phyloP scores from a whole-genome alignment of 495 filamentous ascomycete genomes.

The Viridothelium virens region DNA sequence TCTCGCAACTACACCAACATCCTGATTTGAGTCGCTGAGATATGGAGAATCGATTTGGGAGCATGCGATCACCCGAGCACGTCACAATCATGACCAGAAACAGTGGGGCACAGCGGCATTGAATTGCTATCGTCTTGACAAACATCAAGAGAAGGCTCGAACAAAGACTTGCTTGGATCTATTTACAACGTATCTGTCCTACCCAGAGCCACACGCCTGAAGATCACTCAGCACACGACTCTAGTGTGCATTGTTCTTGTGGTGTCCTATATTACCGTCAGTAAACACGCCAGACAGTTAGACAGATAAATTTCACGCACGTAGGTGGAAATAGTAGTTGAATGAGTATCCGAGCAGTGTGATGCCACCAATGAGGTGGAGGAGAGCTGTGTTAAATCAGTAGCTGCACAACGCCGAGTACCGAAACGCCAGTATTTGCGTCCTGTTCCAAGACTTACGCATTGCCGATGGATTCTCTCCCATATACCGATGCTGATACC shows the following conservation, averaged over 20 bases:
- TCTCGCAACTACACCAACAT: too few relatives aligned
- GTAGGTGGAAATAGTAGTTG: constrained; percentile 99
- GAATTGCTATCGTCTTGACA: too few relatives aligned
- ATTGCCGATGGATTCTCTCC: constrained; percentile 78
- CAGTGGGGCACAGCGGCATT: too few relatives aligned
- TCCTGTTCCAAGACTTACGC: constrained; percentile 57
- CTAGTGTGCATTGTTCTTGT: constrained; percentile 99
- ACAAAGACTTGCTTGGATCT: background rate
- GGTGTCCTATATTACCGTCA: constrained; percentile 62
- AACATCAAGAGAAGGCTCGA: too few relatives aligned
- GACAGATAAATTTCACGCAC: constrained; percentile 48
- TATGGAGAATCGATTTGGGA: too few relatives aligned
- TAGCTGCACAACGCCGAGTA: background rate
- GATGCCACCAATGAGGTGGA: constrained; percentile 72
- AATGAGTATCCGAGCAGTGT: constrained; percentile 80
- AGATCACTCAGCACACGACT: constrained; percentile 20
- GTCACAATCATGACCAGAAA: background rate
- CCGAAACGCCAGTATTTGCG: background rate
- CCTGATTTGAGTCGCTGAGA: too few relatives aligned
- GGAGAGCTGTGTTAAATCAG: constrained; percentile 54
- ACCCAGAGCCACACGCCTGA: background rate
- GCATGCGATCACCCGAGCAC: background rate
- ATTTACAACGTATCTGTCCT: background rate
- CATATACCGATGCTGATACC: constrained; percentile 92
- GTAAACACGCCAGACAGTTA: constrained; percentile 15